phyloP scores from a whole-genome alignment of 2,329 filamentous ascomycete genomes.

The Zarea fungicola region DNA sequence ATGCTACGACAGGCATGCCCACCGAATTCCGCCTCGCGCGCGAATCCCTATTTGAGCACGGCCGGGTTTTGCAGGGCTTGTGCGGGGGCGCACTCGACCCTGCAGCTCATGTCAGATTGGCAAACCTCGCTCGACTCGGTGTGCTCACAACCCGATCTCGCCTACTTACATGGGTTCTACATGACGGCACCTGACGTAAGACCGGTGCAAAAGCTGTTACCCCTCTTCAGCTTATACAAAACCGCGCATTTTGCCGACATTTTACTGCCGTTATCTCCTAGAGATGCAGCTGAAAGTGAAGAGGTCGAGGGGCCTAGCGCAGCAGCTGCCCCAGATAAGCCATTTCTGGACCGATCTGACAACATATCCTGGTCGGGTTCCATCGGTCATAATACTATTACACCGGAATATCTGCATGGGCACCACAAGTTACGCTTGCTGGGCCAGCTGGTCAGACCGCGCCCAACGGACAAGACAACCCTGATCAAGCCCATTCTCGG shows the following conservation, averaged over 20 bases:
- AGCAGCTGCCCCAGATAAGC: conserved; percentile 23
- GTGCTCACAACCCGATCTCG: conserved; percentile 73
- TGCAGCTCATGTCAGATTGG: conserved; percentile 64
- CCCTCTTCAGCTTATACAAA: conserved; percentile 72
- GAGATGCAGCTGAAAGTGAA: conserved; percentile 41
- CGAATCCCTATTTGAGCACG: conserved; percentile 57
- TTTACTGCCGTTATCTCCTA: conserved; percentile 57
- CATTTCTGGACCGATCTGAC: conserved; percentile 58
- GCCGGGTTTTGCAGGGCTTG: conserved; percentile 61
- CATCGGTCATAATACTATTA: conserved; percentile 50
- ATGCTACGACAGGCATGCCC: conserved; percentile 53
- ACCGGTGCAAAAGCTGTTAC: conserved; percentile 60
- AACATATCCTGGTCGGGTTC: conserved; percentile 71
- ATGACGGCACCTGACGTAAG: conserved; percentile 58
- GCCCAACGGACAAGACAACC: conserved; percentile 40
- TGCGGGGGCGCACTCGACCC: conserved; percentile 57
- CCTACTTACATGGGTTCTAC: conserved; percentile 68
- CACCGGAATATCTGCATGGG: conserved; percentile 55
- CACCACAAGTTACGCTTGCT: conserved; percentile 66
- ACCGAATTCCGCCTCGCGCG: conserved; percentile 54
- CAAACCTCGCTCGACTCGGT: conserved; percentile 53
- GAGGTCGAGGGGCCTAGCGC: conserved; percentile 6
- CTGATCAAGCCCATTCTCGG: conserved; percentile 53
- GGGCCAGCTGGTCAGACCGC: conserved; percentile 60
- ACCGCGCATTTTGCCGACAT: conserved; percentile 71